Evolutionary conservation across 352 stramenopile species (phyloP), one percentile per base, ranked within the genome.

Genomic region (Ophiocytium majus): DNA sequence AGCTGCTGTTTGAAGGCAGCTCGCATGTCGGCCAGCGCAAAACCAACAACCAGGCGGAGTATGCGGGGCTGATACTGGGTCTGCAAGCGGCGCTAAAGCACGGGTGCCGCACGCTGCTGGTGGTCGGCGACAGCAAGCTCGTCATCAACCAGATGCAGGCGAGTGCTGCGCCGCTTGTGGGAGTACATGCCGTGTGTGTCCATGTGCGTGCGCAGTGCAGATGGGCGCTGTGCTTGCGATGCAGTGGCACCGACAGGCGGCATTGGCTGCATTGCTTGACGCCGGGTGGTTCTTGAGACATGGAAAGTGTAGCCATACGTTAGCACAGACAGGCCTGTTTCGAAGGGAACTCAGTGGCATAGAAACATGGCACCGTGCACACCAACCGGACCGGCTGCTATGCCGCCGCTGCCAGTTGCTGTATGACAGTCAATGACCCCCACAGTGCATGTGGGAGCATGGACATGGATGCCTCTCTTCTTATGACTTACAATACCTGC

Each of bases 41-140:
- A 1, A 89, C 85, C 32, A 88, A 88, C 33, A 89, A 89, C n/a
- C 35, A 89, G 82, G 85, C 85, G 23, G 85, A 89, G 49, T 89
- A 89, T 36, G 71, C 32, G 49, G 85, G 82, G 23, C 78, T 89
- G 50, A 84, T 89, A 23, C 66, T 78, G 19, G 85, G 85, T 17
- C 82, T 89, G 9, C 36, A 31, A n/a, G 85, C 57, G 32, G 85
- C 85, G 0, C 17, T 76, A 17, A 5, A 76, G 34, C 31, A 37
- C 10, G 64, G 64, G 31, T 76, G 9, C 79, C 81, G 76, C 57
- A 49, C 50, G 35, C 57, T 88, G 23, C 50, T 84, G 28, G 81
- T 88, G 28, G 80, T 86, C 14, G 86, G 86, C 17, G 86, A 89
- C 50, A 89, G 83, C 19, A 86, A 82, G 79, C 82, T 89, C 0